phyloP scores from a whole-genome alignment of 768 basidiomycete species.

The Arthromyces matolae region DNA sequence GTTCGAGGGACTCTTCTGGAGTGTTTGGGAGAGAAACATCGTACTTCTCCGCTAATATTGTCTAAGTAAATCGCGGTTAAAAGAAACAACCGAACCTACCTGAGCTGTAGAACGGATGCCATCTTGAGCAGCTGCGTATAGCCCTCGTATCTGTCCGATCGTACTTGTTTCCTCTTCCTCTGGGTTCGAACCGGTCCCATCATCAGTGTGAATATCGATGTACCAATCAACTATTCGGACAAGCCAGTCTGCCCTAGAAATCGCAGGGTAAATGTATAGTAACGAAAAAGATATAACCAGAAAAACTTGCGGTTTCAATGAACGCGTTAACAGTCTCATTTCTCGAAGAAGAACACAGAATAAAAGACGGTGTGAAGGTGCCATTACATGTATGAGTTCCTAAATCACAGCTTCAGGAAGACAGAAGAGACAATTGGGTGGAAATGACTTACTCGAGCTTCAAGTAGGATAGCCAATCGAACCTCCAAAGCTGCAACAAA shows the following conservation, averaged over 20 bases:
- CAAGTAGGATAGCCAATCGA: conserved; percentile 51
- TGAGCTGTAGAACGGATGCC: conserved; percentile 40
- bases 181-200: conserved; percentile 34
- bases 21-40: conserved; percentile 29
- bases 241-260: conserved; percentile 44
- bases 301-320: conserved; percentile 59
- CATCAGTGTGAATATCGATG: conserved; percentile 31
- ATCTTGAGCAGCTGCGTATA: conserved; percentile 52
- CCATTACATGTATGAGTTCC: conserved; percentile 51
- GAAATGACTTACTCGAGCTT: conserved; percentile 45
- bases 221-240: conserved; percentile 43
- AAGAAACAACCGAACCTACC: conserved; percentile 29
- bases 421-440: too few species aligned
- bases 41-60: conserved; percentile 40
- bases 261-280: background rate
- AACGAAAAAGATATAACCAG: too few species aligned
- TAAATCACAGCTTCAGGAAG: conserved; percentile 18
- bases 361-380: conserved; percentile 56
- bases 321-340: conserved; percentile 58
- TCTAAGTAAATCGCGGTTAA: conserved; percentile 15
- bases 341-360: conserved; percentile 61
- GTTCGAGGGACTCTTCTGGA: conserved; percentile 18
- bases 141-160: conserved; percentile 39
- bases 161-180: conserved; percentile 41
- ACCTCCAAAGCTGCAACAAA: conserved; percentile 58